Base-by-base conservation (phyloP, 352 stramenopile species). In the Globisporangium spiculum region DNA sequence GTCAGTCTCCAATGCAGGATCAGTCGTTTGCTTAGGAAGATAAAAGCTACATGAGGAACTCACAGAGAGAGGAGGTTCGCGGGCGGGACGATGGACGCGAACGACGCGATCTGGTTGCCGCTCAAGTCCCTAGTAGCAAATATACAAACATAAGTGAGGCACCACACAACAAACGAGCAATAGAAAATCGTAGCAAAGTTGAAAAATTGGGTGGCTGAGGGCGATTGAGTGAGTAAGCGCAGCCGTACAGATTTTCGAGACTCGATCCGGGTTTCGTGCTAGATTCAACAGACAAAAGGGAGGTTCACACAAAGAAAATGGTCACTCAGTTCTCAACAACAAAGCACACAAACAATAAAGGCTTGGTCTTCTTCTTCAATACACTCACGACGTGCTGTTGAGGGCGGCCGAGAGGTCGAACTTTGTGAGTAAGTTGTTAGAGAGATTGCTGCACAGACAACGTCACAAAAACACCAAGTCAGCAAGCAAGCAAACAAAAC, bases 71-170 rank as follows among this genome's bases (percentile, higher is more conserved):
- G 4, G n/a, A 71, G 58, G 0, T 48, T 7, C 1, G 26, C 32
- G 4, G 66, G 50, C 18, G 60, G 53, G 4, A 71, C 27, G 22
- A 71, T 30, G 30, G 26, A 41, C 26, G 22, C 52, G 30, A 71
- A 57, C 38, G 66, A 67, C 52, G 24, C 18, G 53, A 71, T 67
- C 27, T 26, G 66, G 46, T 71, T 71, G 12, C 14, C 16, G 3
- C 59, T 61, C 60, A 71, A 22, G 60, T 54, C 63, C 54, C 66
- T 67, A 60, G 26, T 4, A 30, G 22, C 32, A 61, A 18, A 27
- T 18, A 46, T 20, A 10, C 16, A 32, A 32, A 32, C 30, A 32
- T 32, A 32, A 32, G 30, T n/a, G 26, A 46, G 8, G 30, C 22
- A 32, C 30, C 9, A 14, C 14, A 0, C 22, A 44, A 3, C 18